These are phyloP conservation scores for Leptomonas pyrrhocoris DNA, from an alignment of 208 protist species.

Conservation along the genomic window DNA sequence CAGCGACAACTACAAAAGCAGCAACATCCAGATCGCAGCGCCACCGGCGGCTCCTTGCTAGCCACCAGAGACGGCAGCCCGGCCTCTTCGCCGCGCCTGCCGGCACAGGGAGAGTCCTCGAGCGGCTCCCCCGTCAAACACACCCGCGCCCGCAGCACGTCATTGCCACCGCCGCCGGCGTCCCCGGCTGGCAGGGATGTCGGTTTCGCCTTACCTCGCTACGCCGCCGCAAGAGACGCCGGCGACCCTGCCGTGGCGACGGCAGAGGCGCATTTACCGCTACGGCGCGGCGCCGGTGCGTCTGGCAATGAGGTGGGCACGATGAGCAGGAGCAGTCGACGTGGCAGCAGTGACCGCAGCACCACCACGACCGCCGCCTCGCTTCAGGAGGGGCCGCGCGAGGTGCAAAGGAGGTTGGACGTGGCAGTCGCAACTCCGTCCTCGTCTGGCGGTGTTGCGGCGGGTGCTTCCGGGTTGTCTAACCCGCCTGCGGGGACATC, in stretches of 20 bases:
- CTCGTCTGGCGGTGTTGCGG: background rate
- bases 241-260: background rate
- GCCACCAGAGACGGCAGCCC: constrained; percentile 4
- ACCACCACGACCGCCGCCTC: background rate
- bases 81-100: constrained; percentile 1
- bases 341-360: background rate
- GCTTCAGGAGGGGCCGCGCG: background rate
- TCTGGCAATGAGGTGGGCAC: background rate
- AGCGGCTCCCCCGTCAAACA: background rate
- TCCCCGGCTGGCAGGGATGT: constrained; percentile 13
- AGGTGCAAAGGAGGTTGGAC: background rate
- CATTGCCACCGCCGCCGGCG: too few relatives aligned
- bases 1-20: background rate
- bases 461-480: too few relatives aligned
- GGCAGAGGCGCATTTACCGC: constrained; percentile 13
- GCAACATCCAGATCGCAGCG: background rate
- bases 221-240: background rate
- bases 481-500: too few relatives aligned
- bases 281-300: background rate
- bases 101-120: background rate
- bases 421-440: background rate
- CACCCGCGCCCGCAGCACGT: constrained; percentile 12
- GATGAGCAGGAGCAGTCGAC: constrained; percentile 6
- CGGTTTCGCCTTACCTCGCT: background rate
- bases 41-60: background rate